These are phyloP conservation scores for Linaria vulgaris DNA, from an alignment of 257 asterid genomes.

Conservation along the genomic window DNA sequence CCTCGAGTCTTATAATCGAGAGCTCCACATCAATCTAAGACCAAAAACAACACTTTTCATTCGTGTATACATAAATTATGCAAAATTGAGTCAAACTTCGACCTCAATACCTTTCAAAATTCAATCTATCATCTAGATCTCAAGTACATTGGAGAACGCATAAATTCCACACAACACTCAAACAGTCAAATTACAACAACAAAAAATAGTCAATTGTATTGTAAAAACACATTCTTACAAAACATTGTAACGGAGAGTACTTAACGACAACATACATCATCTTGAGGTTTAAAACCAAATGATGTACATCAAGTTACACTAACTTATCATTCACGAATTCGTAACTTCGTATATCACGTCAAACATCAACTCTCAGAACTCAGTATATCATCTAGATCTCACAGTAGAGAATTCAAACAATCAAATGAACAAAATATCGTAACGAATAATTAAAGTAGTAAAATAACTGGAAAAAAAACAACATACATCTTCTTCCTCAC, in stretches of 20 bases:
- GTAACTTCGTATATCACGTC: too few relatives aligned
- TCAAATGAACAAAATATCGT: background rate
- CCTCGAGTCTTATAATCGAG: background rate
- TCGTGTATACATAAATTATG: background rate
- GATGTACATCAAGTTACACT: too few relatives aligned
- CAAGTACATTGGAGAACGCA: conserved; percentile 11
- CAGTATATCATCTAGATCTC: too few relatives aligned
- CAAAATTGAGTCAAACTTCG: conserved; percentile 3
- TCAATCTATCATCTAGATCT: conserved; percentile 22
- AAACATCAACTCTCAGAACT: too few relatives aligned
- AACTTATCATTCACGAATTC: too few relatives aligned
- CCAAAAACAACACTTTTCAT: background rate
- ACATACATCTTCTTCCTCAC: conserved; percentile 66
- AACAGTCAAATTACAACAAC: background rate
- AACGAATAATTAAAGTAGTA: too few relatives aligned
- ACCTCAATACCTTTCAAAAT: background rate
- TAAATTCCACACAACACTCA: background rate
- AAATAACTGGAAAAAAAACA: background rate
- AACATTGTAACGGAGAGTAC: too few relatives aligned
- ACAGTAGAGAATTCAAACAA: too few relatives aligned
- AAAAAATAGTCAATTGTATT: too few relatives aligned
- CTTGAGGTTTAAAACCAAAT: too few relatives aligned
- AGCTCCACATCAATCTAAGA: background rate
- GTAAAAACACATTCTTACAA: too few relatives aligned
- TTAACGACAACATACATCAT: too few relatives aligned